Conservation (phyloP, 169 alveolate species). For the Miamiensis avidus region DNA sequence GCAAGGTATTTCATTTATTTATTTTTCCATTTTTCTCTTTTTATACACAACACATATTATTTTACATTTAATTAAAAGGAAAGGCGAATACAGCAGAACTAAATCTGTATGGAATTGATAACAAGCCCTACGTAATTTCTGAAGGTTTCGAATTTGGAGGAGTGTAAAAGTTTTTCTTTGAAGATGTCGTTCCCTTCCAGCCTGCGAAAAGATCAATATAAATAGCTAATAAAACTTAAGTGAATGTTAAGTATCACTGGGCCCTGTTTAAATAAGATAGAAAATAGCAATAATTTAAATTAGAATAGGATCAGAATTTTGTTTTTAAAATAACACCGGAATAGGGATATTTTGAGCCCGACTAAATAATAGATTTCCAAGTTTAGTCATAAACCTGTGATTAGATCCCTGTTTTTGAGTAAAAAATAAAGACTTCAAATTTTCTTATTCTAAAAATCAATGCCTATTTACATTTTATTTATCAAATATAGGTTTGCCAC, state of each 20-base stretch:
- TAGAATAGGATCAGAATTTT: slow-evolving; percentile 67
- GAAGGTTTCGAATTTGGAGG: slow-evolving; percentile 46
- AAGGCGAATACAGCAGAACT: slow-evolving; percentile 79
- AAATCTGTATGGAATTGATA: slow-evolving; percentile 76
- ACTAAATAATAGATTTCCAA: slow-evolving; percentile 65
- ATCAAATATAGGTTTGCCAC: slow-evolving; percentile 27
- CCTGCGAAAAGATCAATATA: slow-evolving; percentile 58
- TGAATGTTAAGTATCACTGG: slow-evolving; percentile 85
- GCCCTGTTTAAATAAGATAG: slow-evolving; percentile 61
- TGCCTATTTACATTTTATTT: too few relatives aligned
- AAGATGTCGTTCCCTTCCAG: slow-evolving; percentile 76
- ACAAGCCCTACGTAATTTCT: slow-evolving; percentile 51
- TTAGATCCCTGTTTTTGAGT: slow-evolving; percentile 72
- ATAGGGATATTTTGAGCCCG: slow-evolving; percentile 74
- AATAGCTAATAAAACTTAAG: slow-evolving; percentile 68
- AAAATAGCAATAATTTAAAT: slow-evolving; percentile 55
- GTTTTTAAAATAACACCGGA: slow-evolving; percentile 60
- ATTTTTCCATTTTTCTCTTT: too few relatives aligned
- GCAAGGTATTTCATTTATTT: slow-evolving; percentile 47
- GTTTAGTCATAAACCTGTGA: slow-evolving; percentile 62
- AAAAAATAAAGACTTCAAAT: too few relatives aligned
- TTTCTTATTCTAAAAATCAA: too few relatives aligned
- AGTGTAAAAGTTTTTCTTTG: slow-evolving; percentile 71
- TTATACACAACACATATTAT: too few relatives aligned
- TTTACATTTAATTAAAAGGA: background rate